Percentiles rank a stretch among this genome's conserved stretches.
Conservation (phyloP, 129 eudicot genomes). For the Saposhnikovia divaricata region DNA sequence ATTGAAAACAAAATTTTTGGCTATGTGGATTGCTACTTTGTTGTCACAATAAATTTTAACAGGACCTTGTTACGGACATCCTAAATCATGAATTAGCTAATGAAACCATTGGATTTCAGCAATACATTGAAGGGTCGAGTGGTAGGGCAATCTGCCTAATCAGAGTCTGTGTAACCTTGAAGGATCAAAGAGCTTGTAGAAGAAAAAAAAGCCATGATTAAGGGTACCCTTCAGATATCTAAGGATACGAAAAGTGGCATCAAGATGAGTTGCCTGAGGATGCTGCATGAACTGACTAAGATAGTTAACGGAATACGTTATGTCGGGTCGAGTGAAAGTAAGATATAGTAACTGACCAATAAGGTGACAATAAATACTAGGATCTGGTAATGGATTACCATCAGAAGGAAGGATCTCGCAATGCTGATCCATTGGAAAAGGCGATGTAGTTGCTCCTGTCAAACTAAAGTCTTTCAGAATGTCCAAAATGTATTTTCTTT, state of each 20-base stretch:
- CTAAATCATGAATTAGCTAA: no score
- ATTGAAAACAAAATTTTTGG: no score
- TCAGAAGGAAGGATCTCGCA: neutral
- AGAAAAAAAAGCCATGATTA: neutral
- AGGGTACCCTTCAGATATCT: neutral
- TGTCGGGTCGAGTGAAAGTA: neutral
- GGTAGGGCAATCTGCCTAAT: no score
- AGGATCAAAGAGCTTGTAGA: neutral
- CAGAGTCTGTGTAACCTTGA: neutral
- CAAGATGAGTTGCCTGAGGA: no score
- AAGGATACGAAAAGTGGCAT: neutral
- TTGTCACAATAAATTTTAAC: no score
- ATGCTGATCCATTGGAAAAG: neutral
- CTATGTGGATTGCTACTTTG: no score
- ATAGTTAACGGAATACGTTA: neutral
- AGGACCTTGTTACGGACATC: no score
- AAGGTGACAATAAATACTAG: neutral
- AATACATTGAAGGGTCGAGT: no score
- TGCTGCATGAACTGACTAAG: neutral
- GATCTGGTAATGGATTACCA: neutral
- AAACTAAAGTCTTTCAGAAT: no score
- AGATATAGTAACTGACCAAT: neutral
- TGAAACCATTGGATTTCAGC: no score
- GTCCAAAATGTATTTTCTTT: no score
- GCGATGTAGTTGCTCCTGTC: neutral